Conservation (phyloP, 2,329 filamentous ascomycete genomes). For the Penicillium sp. region DNA sequence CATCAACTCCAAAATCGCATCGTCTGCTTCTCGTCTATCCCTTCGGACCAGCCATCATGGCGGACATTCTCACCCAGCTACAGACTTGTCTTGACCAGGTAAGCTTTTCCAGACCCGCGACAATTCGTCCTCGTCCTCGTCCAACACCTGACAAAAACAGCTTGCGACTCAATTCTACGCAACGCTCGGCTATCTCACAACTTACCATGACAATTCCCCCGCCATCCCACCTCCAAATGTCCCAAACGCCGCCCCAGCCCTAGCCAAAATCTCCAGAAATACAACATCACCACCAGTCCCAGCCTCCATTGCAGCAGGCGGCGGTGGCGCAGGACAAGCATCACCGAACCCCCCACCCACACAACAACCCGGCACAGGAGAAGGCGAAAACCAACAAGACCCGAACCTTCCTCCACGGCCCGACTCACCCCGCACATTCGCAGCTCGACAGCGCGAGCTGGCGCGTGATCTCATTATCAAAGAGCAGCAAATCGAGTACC, state of each 20-base stretch:
- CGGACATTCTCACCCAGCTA: slow-evolving; percentile 48
- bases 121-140: not conserved
- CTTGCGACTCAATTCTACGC: slow-evolving; percentile 51
- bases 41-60: slow-evolving; percentile 29
- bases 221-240: slow-evolving; percentile 32
- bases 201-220: slow-evolving; percentile 44
- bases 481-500: slow-evolving; percentile 49
- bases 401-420: slow-evolving; percentile 35
- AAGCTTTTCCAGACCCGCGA: slow-evolving; percentile 2
- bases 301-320: slow-evolving; percentile 21
- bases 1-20: not conserved
- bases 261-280: slow-evolving; percentile 43
- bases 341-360: slow-evolving; percentile 24
- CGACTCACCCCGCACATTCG: slow-evolving; percentile 42
- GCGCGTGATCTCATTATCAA: slow-evolving; percentile 49
- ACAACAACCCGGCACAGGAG: slow-evolving; percentile 17
- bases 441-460: slow-evolving; percentile 44
- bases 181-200: slow-evolving; percentile 47
- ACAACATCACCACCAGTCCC: slow-evolving; percentile 34
- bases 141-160: slow-evolving; percentile 21
- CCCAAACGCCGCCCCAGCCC: slow-evolving; percentile 33
- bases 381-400: slow-evolving; percentile 19
- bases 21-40: slow-evolving; percentile 1
- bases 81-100: slow-evolving; percentile 51
- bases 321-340: slow-evolving; percentile 13